Base-by-base conservation (phyloP, 1,284 basidiomycete species). In the Ceratobasidium sp. region DNA sequence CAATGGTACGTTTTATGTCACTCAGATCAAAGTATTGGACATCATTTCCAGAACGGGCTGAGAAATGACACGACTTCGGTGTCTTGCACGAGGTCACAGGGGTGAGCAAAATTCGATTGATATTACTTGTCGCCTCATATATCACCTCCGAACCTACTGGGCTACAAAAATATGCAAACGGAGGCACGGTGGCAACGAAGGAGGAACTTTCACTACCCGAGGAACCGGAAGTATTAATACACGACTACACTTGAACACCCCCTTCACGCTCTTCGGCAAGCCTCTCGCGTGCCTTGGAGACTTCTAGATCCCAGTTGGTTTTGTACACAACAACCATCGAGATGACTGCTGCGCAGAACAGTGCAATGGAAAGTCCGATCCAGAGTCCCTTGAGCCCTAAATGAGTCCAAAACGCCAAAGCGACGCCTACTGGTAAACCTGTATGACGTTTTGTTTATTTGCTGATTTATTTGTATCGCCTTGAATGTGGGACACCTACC, bases 341-440 rank as follows among this genome's bases (percentile, higher is more conserved):
- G 33, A 70, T 56, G 19, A 60, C 46, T 8, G 56, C 59, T 23
- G 54, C 60, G 41, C 42, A 71, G 7, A 53, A 30, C 4, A 72
- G 47, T 2, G 72, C 72, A 39, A 56, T 44, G 2, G 71, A 52
- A 16, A 72, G 69, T 5, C 72, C 72, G 16, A 66, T 69, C 72
- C 72, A 72, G 33, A 72, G 72, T 6, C 72, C 72, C 19, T 56
- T 53, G 8, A 72, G 53, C 1, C 67, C 70, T 13, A 71, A 46
- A 11, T 69, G 13, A 16, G n/a, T 52, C 62, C 52, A 67, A 29
- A 67, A 67, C 16, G 62, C 62, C 8, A 67, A 41, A 16, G 30
- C 27, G n/a, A 67, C 39, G n/a, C 72, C 72, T 3, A 71, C 23
- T n/a, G 71, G 71, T 23, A 72, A 69, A 11, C 71, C 70, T 71